Conservation (phyloP, 2,329 filamentous ascomycete genomes). For the Chaetothyriales sp. region DNA sequence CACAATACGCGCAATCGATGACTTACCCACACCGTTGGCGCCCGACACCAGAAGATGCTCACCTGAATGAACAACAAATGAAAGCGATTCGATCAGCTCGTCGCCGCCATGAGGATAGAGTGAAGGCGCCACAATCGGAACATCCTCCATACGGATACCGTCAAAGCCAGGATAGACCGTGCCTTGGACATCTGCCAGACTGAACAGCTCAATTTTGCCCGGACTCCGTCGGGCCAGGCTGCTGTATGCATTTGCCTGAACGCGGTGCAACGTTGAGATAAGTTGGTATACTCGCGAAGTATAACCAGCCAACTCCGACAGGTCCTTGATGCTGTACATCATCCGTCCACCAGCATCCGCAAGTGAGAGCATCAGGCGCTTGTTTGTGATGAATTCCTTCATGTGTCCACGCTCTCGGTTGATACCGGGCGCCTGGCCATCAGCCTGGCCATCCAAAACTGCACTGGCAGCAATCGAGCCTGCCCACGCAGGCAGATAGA, state of each 20-base stretch:
- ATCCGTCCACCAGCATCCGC: slow-evolving; percentile 92
- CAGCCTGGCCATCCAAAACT: slow-evolving; percentile 3
- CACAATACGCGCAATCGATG: slow-evolving; percentile 69
- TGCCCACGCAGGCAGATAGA: slow-evolving; percentile 90
- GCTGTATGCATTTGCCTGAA: slow-evolving; percentile 80
- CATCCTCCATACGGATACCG: slow-evolving; percentile 80
- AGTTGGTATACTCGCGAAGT: slow-evolving; percentile 92
- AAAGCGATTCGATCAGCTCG: slow-evolving; percentile 74
- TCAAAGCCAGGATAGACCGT: slow-evolving; percentile 92
- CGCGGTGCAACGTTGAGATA: slow-evolving; percentile 84
- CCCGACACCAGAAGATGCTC: slow-evolving; percentile 92
- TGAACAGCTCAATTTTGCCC: slow-evolving; percentile 64
- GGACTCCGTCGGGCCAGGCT: slow-evolving; percentile 27
- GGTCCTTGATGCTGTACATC: slow-evolving; percentile 99
- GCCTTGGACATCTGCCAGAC: slow-evolving; percentile 78
- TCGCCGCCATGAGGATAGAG: slow-evolving; percentile 84
- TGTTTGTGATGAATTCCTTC: slow-evolving; percentile 99
- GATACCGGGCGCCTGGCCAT: slow-evolving; percentile 23
- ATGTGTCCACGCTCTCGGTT: slow-evolving; percentile 70
- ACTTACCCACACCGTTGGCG: slow-evolving; percentile 88
- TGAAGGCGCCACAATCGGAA: slow-evolving; percentile 77
- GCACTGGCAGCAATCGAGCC: slow-evolving; percentile 53
- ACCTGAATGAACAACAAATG: slow-evolving; percentile 74
- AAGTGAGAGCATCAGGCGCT: slow-evolving; percentile 90
- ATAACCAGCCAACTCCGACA: slow-evolving; percentile 88